phyloP scores from a whole-genome alignment of 371 early-diverging fungal species.

The Chytridium lagenaria region DNA sequence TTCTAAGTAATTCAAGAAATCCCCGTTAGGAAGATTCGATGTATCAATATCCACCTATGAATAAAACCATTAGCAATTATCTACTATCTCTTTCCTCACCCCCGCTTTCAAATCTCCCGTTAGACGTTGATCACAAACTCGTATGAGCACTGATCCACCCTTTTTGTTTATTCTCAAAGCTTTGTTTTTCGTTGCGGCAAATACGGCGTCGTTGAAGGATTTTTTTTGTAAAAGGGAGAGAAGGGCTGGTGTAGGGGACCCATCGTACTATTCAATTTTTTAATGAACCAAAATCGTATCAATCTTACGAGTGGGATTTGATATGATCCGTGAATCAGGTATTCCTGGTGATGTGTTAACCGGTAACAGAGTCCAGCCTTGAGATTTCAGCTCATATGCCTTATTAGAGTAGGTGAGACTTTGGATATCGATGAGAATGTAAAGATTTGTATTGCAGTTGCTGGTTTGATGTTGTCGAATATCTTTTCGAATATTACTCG shows the following conservation, averaged over 20 bases:
- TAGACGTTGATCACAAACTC: not conserved
- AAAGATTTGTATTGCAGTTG: no score
- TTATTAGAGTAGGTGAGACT: constrained; percentile 17
- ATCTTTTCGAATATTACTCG: not conserved
- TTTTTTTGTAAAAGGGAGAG: not conserved
- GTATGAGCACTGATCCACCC: not conserved
- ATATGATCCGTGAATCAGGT: constrained; percentile 15
- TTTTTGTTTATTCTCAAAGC: not conserved
- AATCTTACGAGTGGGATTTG: constrained; percentile 28
- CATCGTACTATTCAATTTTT: not conserved
- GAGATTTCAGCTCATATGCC: constrained; percentile 19
- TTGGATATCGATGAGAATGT: constrained; percentile 26
- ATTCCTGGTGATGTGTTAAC: constrained; percentile 15
- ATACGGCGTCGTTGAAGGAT: not conserved
- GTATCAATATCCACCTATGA: not conserved
- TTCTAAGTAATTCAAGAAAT: not conserved
- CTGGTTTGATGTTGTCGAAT: constrained; percentile 3
- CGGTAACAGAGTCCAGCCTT: constrained; percentile 27
- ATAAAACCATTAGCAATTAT: no score
- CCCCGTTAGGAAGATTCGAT: not conserved
- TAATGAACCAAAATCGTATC: not conserved
- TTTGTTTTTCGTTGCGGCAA: not conserved
- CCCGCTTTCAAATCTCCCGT: not conserved
- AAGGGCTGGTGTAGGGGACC: not conserved
- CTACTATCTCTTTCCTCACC: not conserved